Percentiles rank a stretch among this genome's conserved stretches.
Evolutionary conservation across 2,329 filamentous ascomycete genomes (phyloP).

Genomic region (Pseudopithomyces maydicus): DNA sequence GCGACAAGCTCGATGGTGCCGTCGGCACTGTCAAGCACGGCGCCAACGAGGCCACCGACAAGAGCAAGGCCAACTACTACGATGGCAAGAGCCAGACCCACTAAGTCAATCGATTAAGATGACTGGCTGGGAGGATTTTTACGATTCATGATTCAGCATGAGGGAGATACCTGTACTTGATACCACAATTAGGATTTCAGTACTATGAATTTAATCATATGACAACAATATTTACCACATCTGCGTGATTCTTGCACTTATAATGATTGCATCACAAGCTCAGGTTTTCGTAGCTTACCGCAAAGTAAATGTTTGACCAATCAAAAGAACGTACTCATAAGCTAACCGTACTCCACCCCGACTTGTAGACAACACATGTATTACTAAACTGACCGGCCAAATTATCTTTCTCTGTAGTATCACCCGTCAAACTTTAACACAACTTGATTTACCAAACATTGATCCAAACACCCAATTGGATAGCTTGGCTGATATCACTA

Average conservation of each 20-base stretch:
- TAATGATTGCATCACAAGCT: too few species aligned
- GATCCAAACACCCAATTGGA: too few species aligned
- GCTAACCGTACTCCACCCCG: too few species aligned
- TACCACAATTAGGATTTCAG: background rate
- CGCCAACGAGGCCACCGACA: conserved; percentile 4
- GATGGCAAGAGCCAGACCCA: conserved; percentile 6
- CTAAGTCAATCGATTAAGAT: background rate
- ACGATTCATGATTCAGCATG: background rate
- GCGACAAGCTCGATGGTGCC: conserved; percentile 4
- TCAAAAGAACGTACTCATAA: too few species aligned
- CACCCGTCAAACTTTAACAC: too few species aligned
- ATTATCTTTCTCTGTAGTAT: too few species aligned
- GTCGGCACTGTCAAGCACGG: conserved; percentile 5
- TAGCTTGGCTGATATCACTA: too few species aligned
- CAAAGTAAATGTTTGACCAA: too few species aligned
- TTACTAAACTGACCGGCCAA: too few species aligned
- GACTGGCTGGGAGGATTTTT: background rate
- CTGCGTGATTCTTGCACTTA: background rate
- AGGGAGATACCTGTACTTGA: background rate
- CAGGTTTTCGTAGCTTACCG: too few species aligned
- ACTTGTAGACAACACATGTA: too few species aligned
- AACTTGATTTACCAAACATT: too few species aligned
- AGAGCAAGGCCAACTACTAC: conserved; percentile 6
- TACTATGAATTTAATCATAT: background rate
- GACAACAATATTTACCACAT: background rate